These are phyloP conservation scores for Geotrichum phurueaensis DNA, from an alignment of 1,139 yeast genomes.

Conservation along the genomic window DNA sequence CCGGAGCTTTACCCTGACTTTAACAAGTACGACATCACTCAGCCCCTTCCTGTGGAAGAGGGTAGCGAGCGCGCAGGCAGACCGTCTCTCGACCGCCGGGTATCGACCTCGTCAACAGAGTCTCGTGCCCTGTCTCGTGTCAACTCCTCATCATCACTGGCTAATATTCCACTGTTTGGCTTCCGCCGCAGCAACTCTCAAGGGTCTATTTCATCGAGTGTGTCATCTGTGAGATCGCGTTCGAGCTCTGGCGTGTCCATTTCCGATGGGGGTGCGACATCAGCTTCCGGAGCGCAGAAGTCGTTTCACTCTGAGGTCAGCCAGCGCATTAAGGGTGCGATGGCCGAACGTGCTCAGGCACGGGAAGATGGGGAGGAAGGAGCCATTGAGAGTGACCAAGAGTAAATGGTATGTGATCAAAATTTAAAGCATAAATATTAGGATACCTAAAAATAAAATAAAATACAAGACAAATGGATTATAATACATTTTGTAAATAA, in stretches of 20 bases:
- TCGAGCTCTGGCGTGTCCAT: conserved; percentile 10
- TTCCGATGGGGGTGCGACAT: conserved; percentile 17
- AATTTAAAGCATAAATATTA: not conserved
- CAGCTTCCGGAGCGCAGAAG: conserved; percentile 14
- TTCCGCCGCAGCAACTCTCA: conserved; percentile 15
- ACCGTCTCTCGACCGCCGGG: conserved; percentile 1
- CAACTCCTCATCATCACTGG: conserved; percentile 48
- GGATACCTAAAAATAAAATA: not conserved
- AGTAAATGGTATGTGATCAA: not conserved
- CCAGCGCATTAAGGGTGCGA: conserved; percentile 29
- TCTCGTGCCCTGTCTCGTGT: conserved; percentile 52
- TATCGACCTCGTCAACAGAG: conserved; percentile 24
- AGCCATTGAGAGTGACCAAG: conserved; percentile 3
- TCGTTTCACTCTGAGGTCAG: conserved; percentile 28
- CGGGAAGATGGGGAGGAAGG: conserved; percentile 16
- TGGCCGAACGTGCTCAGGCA: conserved; percentile 23
- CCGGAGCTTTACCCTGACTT: conserved; percentile 77
- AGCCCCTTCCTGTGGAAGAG: conserved; percentile 29
- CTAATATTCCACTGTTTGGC: conserved; percentile 53
- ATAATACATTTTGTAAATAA: not conserved
- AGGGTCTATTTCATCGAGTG: not conserved
- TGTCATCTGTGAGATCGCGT: conserved; percentile 1
- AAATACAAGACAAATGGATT: not conserved
- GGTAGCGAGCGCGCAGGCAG: not conserved
- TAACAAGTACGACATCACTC: conserved; percentile 43